Percentiles rank a stretch among this genome's conserved stretches.
These are phyloP conservation scores for Suillus americanus DNA, from an alignment of 768 basidiomycete genomes.

Conservation along the genomic window DNA sequence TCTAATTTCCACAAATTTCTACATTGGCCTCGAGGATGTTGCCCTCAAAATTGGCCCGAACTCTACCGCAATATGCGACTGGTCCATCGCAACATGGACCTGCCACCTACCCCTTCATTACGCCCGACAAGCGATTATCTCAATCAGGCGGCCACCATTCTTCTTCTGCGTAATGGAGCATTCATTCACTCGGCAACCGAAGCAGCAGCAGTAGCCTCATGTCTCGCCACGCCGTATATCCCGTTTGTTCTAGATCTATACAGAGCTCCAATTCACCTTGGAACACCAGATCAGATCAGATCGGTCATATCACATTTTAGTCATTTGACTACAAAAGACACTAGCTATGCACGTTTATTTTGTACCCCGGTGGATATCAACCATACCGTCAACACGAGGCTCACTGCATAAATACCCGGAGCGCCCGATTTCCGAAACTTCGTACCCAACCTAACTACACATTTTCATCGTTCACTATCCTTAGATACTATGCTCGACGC, in stretches of 20 bases:
- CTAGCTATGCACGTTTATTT: neutral
- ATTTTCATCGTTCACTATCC: neutral
- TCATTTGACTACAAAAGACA: neutral
- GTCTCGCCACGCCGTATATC: neutral
- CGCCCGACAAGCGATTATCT: constrained; percentile 5
- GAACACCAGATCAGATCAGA: constrained; percentile 2
- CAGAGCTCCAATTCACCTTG: neutral
- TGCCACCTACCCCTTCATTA: constrained; percentile 5
- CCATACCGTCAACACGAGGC: constrained; percentile 2
- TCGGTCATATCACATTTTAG: neutral
- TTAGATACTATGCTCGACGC: constrained; percentile 55
- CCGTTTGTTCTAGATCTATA: constrained; percentile 1
- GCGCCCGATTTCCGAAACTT: too few species aligned
- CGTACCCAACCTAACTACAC: neutral
- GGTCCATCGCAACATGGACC: constrained; percentile 16
- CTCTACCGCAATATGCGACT: constrained; percentile 14
- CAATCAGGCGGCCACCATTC: constrained; percentile 1
- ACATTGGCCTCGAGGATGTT: constrained; percentile 7
- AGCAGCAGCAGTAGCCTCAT: neutral
- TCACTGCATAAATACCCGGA: neutral
- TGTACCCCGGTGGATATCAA: neutral
- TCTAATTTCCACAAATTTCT: constrained; percentile 11
- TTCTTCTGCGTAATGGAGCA: neutral
- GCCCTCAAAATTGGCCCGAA: constrained; percentile 10
- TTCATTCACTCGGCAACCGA: constrained; percentile 2